Conservation (phyloP, 805 yeast species). For the Scheffersomyces coipomensis region DNA sequence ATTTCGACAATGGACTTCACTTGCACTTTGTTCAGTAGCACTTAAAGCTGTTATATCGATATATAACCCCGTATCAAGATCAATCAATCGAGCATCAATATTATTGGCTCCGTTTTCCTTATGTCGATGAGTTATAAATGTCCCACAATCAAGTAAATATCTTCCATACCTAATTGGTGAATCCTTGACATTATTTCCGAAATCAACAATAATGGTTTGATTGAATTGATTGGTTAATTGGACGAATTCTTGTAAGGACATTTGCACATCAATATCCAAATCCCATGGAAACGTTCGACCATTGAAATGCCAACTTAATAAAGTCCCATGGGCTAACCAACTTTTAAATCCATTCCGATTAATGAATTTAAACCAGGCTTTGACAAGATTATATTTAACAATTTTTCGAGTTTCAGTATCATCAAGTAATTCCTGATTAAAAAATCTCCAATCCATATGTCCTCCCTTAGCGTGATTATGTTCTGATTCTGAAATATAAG, state of each 20-base stretch:
- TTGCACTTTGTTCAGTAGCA: background rate
- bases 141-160: conserved; percentile 27
- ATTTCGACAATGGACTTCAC: conserved; percentile 29
- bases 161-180: conserved; percentile 11
- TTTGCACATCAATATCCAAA: conserved; percentile 26
- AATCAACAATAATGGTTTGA: conserved; percentile 30
- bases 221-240: conserved; percentile 20
- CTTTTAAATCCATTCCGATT: conserved; percentile 19
- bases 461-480: conserved; percentile 42
- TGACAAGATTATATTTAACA: conserved; percentile 19
- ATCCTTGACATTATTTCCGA: conserved; percentile 19
- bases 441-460: conserved; percentile 63
- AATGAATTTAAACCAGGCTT: conserved; percentile 25
- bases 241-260: conserved; percentile 21
- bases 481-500: background rate
- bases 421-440: conserved; percentile 52
- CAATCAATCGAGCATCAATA: conserved; percentile 52
- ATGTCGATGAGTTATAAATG: conserved; percentile 26
- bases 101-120: conserved; percentile 19
- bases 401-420: conserved; percentile 15
- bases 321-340: conserved; percentile 29
- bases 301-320: conserved; percentile 31
- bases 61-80: conserved; percentile 55
- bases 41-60: conserved; percentile 52
- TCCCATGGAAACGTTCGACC: conserved; percentile 29